Evolutionary conservation across 768 basidiomycete genomes (phyloP).

Genomic region (Ramaria sp.): DNA sequence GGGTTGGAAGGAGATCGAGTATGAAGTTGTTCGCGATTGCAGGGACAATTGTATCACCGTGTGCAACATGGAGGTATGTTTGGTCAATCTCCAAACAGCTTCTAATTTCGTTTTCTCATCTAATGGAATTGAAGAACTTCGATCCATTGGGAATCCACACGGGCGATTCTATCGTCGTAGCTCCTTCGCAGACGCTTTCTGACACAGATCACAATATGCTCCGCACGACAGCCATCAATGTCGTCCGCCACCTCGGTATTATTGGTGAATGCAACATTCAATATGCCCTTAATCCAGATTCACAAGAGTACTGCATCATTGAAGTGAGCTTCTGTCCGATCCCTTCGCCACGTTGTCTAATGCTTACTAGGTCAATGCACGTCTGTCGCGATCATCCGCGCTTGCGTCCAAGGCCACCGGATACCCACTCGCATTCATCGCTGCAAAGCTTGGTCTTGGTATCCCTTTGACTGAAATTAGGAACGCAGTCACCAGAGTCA

Average conservation of each 20-base stretch:
- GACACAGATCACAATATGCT: constrained; percentile 99
- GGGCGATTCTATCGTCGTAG: constrained; percentile 96
- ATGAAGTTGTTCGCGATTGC: constrained; percentile 97
- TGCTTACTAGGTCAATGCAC: constrained; percentile 68
- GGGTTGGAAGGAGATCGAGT: constrained; percentile 99
- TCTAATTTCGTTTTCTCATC: neutral
- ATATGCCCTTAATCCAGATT: constrained; percentile 91
- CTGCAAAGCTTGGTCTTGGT: constrained; percentile 93
- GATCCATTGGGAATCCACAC: constrained; percentile 98
- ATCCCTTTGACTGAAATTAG: constrained; percentile 97
- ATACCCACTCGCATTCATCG: constrained; percentile 96
- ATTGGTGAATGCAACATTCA: constrained; percentile 99
- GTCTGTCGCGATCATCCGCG: constrained; percentile 94
- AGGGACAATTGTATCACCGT: constrained; percentile 98
- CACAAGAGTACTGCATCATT: constrained; percentile 97
- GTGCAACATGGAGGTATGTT: constrained; percentile 97
- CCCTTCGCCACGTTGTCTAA: neutral
- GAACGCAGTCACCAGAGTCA: constrained; percentile 97
- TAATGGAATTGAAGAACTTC: constrained; percentile 61
- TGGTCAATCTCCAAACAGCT: neutral
- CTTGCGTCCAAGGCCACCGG: constrained; percentile 98
- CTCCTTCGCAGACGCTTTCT: constrained; percentile 96
- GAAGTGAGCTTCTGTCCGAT: constrained; percentile 53
- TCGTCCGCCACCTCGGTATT: constrained; percentile 96
- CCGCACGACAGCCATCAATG: constrained; percentile 94